phyloP scores from a whole-genome alignment of 441 rosid genomes.

The Arabidopsis hybrid region DNA sequence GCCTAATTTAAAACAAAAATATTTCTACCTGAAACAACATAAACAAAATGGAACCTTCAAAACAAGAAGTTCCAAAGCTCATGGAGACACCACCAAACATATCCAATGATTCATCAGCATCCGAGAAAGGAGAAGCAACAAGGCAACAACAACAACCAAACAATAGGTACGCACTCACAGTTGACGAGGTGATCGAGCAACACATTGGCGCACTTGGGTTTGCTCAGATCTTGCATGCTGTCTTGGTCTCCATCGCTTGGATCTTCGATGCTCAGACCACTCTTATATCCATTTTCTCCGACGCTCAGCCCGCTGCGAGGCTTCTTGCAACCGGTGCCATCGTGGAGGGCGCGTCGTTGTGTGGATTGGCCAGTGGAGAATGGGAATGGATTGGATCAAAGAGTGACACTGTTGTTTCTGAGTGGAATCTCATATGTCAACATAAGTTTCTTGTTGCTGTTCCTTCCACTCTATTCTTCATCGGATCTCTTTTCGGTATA shows the following conservation, averaged over 20 bases:
- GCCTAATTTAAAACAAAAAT: slow-evolving; percentile 12
- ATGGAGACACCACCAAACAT: slow-evolving; percentile 32
- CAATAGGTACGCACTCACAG: slow-evolving; percentile 53
- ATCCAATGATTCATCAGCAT: slow-evolving; percentile 33
- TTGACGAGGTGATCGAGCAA: slow-evolving; percentile 65
- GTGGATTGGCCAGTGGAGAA: slow-evolving; percentile 49
- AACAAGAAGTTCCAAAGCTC: slow-evolving; percentile 35
- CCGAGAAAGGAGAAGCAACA: slow-evolving; percentile 41
- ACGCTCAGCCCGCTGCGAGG: slow-evolving; percentile 57
- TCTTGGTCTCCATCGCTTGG: slow-evolving; percentile 74
- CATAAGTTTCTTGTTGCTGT: slow-evolving; percentile 69
- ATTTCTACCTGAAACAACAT: slow-evolving; percentile 39
- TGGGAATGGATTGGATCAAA: slow-evolving; percentile 74
- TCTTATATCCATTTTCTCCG: slow-evolving; percentile 66
- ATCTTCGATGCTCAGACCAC: slow-evolving; percentile 71
- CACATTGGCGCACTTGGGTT: slow-evolving; percentile 67
- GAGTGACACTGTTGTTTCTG: slow-evolving; percentile 57
- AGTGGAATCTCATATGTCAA: slow-evolving; percentile 70
- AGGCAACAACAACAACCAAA: slow-evolving; percentile 23
- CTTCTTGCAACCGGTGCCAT: slow-evolving; percentile 21
- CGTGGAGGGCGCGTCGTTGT: slow-evolving; percentile 42
- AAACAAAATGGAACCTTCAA: slow-evolving; percentile 28
- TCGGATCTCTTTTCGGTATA: slow-evolving; percentile 62
- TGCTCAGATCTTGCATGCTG: slow-evolving; percentile 64
- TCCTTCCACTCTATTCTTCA: slow-evolving; percentile 74